These are phyloP conservation scores for Pichia sp. DNA, from an alignment of 1,139 yeast genomes.

Conservation along the genomic window DNA sequence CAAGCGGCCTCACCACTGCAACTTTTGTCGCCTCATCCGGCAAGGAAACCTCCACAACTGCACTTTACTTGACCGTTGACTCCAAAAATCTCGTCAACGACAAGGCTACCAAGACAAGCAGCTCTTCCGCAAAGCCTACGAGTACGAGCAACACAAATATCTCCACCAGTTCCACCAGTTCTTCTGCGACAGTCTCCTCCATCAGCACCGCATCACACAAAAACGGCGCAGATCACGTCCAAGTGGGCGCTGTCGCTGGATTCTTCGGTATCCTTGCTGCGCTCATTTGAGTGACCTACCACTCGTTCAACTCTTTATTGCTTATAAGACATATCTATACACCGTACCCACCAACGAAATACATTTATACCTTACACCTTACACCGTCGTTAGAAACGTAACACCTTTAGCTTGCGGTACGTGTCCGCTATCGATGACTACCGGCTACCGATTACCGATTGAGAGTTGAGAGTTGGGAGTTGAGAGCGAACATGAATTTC, in stretches of 20 bases:
- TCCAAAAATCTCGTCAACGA: slow-evolving; percentile 34
- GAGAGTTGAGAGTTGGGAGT: too few relatives aligned
- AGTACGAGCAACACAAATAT: not conserved
- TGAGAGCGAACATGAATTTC: too few relatives aligned
- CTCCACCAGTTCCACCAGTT: slow-evolving; percentile 15
- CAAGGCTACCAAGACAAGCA: slow-evolving; percentile 18
- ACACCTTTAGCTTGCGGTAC: too few relatives aligned
- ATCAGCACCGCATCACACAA: slow-evolving; percentile 15
- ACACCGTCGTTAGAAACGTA: too few relatives aligned
- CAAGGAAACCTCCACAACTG: slow-evolving; percentile 14
- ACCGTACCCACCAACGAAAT: too few relatives aligned
- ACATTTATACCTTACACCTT: too few relatives aligned
- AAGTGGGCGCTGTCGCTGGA: slow-evolving; percentile 4
- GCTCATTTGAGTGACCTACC: too few relatives aligned
- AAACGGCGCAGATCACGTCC: slow-evolving; percentile 13
- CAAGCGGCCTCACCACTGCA: slow-evolving; percentile 13
- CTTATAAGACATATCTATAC: too few relatives aligned
- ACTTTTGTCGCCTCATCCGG: slow-evolving; percentile 51
- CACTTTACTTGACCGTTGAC: slow-evolving; percentile 14
- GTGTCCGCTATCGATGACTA: too few relatives aligned
- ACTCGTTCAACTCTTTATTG: too few relatives aligned
- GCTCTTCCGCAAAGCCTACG: slow-evolving; percentile 1
- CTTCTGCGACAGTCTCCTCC: slow-evolving; percentile 26
- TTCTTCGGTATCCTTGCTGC: slow-evolving; percentile 7
- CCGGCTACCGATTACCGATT: too few relatives aligned